These are phyloP conservation scores for Colletotrichum euphorbiae DNA, from an alignment of 2,329 filamentous ascomycete genomes.

Conservation along the genomic window DNA sequence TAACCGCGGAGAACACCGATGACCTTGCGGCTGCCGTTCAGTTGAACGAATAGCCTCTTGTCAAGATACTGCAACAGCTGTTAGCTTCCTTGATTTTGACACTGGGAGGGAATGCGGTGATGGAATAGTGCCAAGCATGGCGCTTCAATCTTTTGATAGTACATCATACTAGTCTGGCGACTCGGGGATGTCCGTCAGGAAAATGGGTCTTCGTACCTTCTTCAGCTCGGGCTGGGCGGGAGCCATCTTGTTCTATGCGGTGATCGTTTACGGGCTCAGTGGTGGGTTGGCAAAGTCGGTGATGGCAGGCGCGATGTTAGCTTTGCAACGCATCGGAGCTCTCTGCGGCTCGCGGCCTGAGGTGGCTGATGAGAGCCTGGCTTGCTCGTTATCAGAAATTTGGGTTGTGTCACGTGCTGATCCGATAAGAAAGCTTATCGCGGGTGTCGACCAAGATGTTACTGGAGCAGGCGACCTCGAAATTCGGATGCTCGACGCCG, in stretches of 20 bases:
- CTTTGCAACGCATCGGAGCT: conserved; percentile 38
- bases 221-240: conserved; percentile 99
- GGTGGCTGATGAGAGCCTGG: conserved; percentile 20
- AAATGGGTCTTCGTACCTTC: conserved; percentile 73
- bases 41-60: conserved; percentile 96
- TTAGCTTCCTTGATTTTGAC: background rate
- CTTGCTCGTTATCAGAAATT: conserved; percentile 39
- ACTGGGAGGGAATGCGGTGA: background rate
- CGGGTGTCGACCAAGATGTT: background rate
- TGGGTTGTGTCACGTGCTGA: conserved; percentile 55
- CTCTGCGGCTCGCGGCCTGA: conserved; percentile 18
- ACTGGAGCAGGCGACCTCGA: background rate
- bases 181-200: conserved; percentile 33
- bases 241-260: conserved; percentile 83
- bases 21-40: conserved; percentile 98
- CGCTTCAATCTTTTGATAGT: conserved; percentile 10
- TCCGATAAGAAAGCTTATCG: conserved; percentile 54
- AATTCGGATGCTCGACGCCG: background rate
- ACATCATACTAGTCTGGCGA: conserved; percentile 35
- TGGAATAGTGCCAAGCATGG: background rate
- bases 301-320: conserved; percentile 22
- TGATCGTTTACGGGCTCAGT: background rate
- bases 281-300: conserved; percentile 6
- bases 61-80: conserved; percentile 83
- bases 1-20: conserved; percentile 95